A percentile compares a stretch with the other conserved stretches of the same genome.
Evolutionary conservation across 768 basidiomycete genomes (phyloP).

Genomic region (Peribolospora baueri): DNA sequence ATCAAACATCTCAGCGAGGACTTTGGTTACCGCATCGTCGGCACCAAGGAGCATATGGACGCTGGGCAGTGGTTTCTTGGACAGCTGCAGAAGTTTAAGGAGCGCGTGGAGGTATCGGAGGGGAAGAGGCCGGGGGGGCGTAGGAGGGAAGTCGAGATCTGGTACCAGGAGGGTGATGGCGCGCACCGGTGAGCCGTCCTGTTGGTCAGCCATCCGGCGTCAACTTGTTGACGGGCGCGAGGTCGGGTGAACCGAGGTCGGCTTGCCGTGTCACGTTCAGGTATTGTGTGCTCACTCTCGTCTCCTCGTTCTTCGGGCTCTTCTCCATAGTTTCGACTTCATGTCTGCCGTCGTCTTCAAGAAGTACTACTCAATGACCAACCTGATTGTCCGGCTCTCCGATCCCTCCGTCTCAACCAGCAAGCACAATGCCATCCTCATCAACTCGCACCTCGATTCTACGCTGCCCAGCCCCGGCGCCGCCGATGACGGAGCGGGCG

Average conservation of each 20-base stretch:
- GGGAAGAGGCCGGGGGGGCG: constrained; percentile 22
- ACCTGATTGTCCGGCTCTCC: constrained; percentile 68
- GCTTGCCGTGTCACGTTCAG: constrained; percentile 6
- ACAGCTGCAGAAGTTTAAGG: constrained; percentile 36
- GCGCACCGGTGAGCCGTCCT: constrained; percentile 43
- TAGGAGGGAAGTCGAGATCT: constrained; percentile 34
- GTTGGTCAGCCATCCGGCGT: not conserved
- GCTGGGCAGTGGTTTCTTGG: constrained; percentile 62
- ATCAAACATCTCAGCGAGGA: constrained; percentile 28
- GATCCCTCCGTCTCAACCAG: constrained; percentile 37
- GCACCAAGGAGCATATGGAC: constrained; percentile 61
- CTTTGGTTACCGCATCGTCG: constrained; percentile 76
- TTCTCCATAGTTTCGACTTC: constrained; percentile 57
- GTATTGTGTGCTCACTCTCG: not conserved
- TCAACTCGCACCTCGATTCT: constrained; percentile 74
- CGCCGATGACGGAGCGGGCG: constrained; percentile 63
- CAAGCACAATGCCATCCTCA: constrained; percentile 58
- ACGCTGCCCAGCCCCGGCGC: constrained; percentile 74
- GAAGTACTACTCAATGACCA: constrained; percentile 62
- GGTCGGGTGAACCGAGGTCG: not conserved
- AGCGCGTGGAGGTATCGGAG: constrained; percentile 31
- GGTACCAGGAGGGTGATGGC: constrained; percentile 70
- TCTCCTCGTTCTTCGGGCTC: not conserved
- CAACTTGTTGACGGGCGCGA: too few species aligned
- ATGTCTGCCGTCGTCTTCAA: constrained; percentile 54